Conservation (phyloP, 1,139 yeast genomes). For the Kluyveromyces marxianus region DNA sequence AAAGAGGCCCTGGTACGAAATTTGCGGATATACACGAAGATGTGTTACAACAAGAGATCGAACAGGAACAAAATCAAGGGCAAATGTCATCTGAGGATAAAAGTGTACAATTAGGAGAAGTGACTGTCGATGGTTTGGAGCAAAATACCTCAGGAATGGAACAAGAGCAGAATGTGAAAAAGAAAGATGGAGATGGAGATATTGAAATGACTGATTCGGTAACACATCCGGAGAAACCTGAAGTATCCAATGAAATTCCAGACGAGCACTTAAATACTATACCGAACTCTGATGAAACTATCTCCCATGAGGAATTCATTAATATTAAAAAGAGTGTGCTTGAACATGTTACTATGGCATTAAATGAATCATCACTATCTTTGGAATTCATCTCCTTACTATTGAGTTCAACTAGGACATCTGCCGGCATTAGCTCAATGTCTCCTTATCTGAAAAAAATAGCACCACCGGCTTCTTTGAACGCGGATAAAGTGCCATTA, state of each 20-base stretch:
- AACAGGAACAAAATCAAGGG: not conserved
- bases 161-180: not conserved
- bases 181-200: constrained; percentile 16
- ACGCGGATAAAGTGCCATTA: constrained; percentile 47
- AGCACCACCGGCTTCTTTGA: constrained; percentile 74
- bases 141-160: constrained; percentile 4
- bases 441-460: constrained; percentile 77
- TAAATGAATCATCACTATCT: constrained; percentile 83
- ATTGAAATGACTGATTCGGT: constrained; percentile 12
- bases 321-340: constrained; percentile 51
- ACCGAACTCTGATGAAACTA: constrained; percentile 10
- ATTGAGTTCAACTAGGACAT: constrained; percentile 75
- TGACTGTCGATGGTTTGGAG: constrained; percentile 6
- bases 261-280: no score
- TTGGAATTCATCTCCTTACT: constrained; percentile 81
- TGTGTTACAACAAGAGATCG: constrained; percentile 40
- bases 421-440: constrained; percentile 79
- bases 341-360: constrained; percentile 54
- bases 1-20: constrained; percentile 22
- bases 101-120: not conserved
- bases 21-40: constrained; percentile 47
- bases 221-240: constrained; percentile 10
- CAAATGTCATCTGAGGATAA: not conserved
- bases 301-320: constrained; percentile 44
- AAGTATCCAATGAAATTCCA: not conserved